Base-by-base conservation (phyloP, 169 alveolate species). In the Plasmodium cynomolgi region DNA sequence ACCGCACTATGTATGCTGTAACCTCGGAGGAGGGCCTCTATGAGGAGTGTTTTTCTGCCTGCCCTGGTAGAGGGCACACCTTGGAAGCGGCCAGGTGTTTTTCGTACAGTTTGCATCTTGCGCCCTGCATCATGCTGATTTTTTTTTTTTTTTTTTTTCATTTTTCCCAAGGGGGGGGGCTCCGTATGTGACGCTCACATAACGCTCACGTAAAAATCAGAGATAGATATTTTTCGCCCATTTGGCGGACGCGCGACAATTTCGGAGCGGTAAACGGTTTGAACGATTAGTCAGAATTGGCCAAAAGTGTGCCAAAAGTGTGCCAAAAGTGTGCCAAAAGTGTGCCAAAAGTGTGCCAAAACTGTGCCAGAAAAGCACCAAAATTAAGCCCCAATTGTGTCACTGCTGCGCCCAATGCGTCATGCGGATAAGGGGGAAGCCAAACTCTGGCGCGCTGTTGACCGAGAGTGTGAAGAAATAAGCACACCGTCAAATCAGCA, bases 121-220 rank as follows among this genome's bases (percentile, higher is more conserved):
- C 47, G 13, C 41, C 50, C 37, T 34, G 34, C 34, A 15, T 83
- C 6, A n/a, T 71, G 54, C 47, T 23, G 34, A 84, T 84, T 41
- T 26, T 84, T 84, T 31, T 58, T 83, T 83, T n/a, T 41, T 81
- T n/a, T 29, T 83, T 83, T 68, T 47, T 83, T 83, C 31, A 15
- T 41, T 50, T 39, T 15, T 37, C 37, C 73, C 17, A 33, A 58
- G 31, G 31, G 15, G 62, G n/a, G 3, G 5, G 62, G 23, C 23
- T 3, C 62, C 62, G 62, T 11, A 50, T 50, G 62, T 17, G 23
- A 37, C 6, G 44, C 8, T 37, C 44, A 37, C 6, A 37, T 37
- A 37, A 37, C 23, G 2, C 20, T 15, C 62, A 17, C 23, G 8
- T 50, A 50, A 50, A 50, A 50, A 50, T 50, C 17, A 2, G 62